These are phyloP conservation scores for Centrapalus pauciflorus DNA, from an alignment of 129 eudicot species.

Conservation along the genomic window DNA sequence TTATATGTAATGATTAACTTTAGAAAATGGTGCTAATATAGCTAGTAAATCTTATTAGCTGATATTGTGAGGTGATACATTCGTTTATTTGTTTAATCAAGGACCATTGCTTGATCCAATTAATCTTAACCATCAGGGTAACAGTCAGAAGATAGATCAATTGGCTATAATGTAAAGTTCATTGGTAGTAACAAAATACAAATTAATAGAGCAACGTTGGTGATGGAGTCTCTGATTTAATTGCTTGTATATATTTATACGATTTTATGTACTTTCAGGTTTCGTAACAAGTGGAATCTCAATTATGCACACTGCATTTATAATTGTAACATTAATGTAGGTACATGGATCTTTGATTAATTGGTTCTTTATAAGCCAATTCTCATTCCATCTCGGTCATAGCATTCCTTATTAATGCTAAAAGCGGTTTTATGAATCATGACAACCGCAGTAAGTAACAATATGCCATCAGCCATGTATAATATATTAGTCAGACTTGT, in stretches of 20 bases:
- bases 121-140: neutral
- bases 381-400: neutral
- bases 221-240: neutral
- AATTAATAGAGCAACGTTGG: neutral
- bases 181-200: neutral
- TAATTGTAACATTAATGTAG: slow-evolving; percentile 1
- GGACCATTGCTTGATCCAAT: neutral
- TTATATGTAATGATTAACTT: neutral
- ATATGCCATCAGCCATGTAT: neutral
- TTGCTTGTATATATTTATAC: neutral
- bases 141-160: neutral
- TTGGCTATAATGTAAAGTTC: neutral
- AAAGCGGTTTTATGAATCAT: neutral
- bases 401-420: neutral
- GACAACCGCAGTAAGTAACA: neutral
- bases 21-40: neutral
- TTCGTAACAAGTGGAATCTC: neutral
- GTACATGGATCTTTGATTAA: neutral
- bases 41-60: neutral
- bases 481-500: neutral
- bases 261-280: neutral
- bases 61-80: neutral
- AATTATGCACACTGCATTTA: neutral
- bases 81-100: neutral
- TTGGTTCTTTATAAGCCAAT: neutral